Percentiles rank a stretch among this genome's conserved stretches.
These are phyloP conservation scores for Melanopsichium pennsylvanicum DNA, from an alignment of 1,284 basidiomycete genomes.

Conservation along the genomic window DNA sequence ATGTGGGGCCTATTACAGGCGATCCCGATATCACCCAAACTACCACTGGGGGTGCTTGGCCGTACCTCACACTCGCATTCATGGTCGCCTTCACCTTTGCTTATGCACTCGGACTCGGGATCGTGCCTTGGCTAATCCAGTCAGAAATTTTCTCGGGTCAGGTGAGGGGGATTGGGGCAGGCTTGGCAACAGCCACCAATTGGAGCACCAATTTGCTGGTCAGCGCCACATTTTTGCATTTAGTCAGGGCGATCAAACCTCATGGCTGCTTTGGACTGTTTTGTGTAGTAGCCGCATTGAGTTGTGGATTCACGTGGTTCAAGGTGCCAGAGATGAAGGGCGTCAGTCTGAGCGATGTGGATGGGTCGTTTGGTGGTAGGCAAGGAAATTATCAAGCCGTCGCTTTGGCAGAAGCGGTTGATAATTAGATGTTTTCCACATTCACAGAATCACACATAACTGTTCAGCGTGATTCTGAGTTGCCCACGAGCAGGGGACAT, in stretches of 20 bases:
- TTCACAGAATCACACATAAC: no score
- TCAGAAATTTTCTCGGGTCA: conserved; percentile 52
- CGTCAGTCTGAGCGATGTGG: conserved; percentile 42
- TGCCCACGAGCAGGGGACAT: no score
- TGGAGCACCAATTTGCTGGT: conserved; percentile 48
- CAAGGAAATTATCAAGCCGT: conserved; percentile 18
- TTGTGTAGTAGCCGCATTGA: conserved; percentile 30
- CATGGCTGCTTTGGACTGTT: conserved; percentile 48
- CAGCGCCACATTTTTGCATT: conserved; percentile 40
- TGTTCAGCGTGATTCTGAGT: no score
- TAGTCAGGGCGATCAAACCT: conserved; percentile 44
- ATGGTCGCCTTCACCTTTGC: conserved; percentile 49
- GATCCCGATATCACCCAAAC: not conserved
- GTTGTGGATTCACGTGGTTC: conserved; percentile 50
- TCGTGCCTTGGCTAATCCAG: conserved; percentile 57
- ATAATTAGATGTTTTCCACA: not conserved
- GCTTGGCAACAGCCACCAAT: conserved; percentile 50
- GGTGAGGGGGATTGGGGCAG: conserved; percentile 41
- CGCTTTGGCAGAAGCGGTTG: conserved; percentile 11
- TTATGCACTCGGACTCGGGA: conserved; percentile 57
- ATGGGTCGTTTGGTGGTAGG: not conserved
- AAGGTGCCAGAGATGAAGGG: conserved; percentile 48
- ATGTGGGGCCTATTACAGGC: conserved; percentile 16
- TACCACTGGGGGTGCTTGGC: conserved; percentile 24
- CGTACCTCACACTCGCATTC: conserved; percentile 33